A percentile compares a stretch with the other conserved stretches of the same genome.
Conservation (phyloP, 1,284 basidiomycete species). For the Cryptococcus sp. region DNA sequence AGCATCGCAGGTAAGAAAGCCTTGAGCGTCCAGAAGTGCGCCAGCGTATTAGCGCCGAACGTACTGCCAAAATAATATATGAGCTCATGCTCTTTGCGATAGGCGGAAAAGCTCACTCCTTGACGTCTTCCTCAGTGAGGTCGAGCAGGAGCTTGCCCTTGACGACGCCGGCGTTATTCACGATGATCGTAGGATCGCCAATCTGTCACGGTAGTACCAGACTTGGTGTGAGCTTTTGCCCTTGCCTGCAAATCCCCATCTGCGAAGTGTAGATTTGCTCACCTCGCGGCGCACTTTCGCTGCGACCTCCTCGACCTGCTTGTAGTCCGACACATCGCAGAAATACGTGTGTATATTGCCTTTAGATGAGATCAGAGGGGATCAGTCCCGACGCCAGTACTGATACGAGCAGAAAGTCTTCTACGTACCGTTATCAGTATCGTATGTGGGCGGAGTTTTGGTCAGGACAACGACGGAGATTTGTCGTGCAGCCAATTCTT, state of each 20-base stretch:
- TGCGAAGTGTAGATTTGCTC: conserved; percentile 19
- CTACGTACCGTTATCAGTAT: conserved; percentile 13
- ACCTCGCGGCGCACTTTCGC: conserved; percentile 75
- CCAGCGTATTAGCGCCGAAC: conserved; percentile 81
- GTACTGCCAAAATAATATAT: conserved; percentile 60
- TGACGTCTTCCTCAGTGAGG: conserved; percentile 71
- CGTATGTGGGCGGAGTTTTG: conserved; percentile 60
- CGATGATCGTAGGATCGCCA: conserved; percentile 81
- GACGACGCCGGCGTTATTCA: conserved; percentile 96
- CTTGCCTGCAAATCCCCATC: neutral
- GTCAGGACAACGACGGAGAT: conserved; percentile 85
- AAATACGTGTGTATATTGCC: conserved; percentile 72
- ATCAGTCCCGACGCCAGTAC: neutral
- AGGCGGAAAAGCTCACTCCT: conserved; percentile 62
- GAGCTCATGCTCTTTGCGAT: neutral
- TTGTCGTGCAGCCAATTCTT: conserved; percentile 75
- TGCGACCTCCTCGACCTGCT: conserved; percentile 71
- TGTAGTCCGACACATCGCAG: conserved; percentile 86
- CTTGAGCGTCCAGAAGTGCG: conserved; percentile 88
- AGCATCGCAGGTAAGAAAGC: conserved; percentile 92
- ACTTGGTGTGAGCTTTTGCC: too few relatives aligned
- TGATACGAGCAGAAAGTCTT: neutral
- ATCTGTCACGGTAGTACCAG: conserved; percentile 57
- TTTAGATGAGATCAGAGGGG: conserved; percentile 36
- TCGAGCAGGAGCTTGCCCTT: conserved; percentile 84